Conservation (phyloP, 805 yeast genomes). For the Groenewaldozyma tartarivorans region DNA sequence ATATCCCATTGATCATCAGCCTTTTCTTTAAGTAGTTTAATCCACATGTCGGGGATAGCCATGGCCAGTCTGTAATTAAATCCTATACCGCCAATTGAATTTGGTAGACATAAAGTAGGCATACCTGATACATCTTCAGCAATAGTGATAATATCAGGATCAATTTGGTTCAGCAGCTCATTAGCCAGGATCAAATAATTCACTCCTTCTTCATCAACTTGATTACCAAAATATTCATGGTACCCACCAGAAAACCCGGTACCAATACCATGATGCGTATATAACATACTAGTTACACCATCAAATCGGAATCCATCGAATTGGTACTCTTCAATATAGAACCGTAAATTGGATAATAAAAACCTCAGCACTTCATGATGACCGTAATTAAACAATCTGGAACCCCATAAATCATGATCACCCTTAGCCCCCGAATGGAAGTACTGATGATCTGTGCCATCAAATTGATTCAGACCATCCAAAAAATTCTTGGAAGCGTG, state of each 20-base stretch:
- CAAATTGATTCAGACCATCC: constrained; percentile 88
- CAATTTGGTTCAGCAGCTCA: constrained; percentile 50
- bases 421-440: constrained; percentile 92
- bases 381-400: constrained; percentile 88
- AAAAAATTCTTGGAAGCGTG: constrained; percentile 92
- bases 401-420: constrained; percentile 87
- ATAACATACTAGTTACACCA: constrained; percentile 92
- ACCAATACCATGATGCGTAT: constrained; percentile 87
- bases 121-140: constrained; percentile 98
- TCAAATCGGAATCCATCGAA: constrained; percentile 96
- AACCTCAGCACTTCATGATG: constrained; percentile 86
- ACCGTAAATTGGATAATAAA: constrained; percentile 73
- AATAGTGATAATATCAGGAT: constrained; percentile 55
- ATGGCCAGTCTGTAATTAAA: constrained; percentile 89
- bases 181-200: constrained; percentile 88
- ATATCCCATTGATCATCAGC: constrained; percentile 88
- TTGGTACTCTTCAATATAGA: constrained; percentile 67
- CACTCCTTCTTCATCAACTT: constrained; percentile 82
- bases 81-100: constrained; percentile 76
- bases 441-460: constrained; percentile 91
- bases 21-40: constrained; percentile 76
- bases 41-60: constrained; percentile 99
- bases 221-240: constrained; percentile 74
- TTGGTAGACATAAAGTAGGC: constrained; percentile 84
- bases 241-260: constrained; percentile 84